A percentile compares a stretch with the other conserved stretches of the same genome.
phyloP scores from a whole-genome alignment of 169 alveolate species.

The Plasmodium chabaudi region DNA sequence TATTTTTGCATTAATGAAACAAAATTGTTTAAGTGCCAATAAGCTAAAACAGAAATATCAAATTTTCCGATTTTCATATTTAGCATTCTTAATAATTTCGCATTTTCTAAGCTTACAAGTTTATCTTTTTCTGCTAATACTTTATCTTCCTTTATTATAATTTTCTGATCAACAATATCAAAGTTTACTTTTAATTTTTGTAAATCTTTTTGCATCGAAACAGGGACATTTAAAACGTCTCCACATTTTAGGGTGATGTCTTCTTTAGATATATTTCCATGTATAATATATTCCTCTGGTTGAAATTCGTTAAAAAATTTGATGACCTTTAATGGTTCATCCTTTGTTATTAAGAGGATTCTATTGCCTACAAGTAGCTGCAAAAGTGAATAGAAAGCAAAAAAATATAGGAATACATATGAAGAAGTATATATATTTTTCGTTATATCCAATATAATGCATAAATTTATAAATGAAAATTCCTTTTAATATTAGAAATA shows the following conservation, averaged over 20 bases:
- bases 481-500: no score
- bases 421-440: no score
- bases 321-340: slow-evolving; percentile 57
- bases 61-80: slow-evolving; percentile 73
- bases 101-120: slow-evolving; percentile 43
- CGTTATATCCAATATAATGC: no score
- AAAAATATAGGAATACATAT: no score
- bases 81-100: slow-evolving; percentile 72
- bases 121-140: slow-evolving; percentile 73
- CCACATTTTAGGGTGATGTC: slow-evolving; percentile 54
- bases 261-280: slow-evolving; percentile 57
- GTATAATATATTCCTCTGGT: slow-evolving; percentile 74
- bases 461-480: no score
- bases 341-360: slow-evolving; percentile 58
- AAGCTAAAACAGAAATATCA: slow-evolving; percentile 72
- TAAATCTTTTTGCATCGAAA: slow-evolving; percentile 76
- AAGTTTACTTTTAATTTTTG: slow-evolving; percentile 72
- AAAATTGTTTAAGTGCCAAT: slow-evolving; percentile 49
- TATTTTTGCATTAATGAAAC: slow-evolving; percentile 36
- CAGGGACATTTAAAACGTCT: slow-evolving; percentile 66
- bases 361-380: slow-evolving; percentile 75
- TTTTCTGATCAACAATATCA: slow-evolving; percentile 74
- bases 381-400: not conserved
- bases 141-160: slow-evolving; percentile 62
- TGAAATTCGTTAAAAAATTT: slow-evolving; percentile 74